Conservation (phyloP, 495 filamentous ascomycete species). For the Penicillium cataractarum region DNA sequence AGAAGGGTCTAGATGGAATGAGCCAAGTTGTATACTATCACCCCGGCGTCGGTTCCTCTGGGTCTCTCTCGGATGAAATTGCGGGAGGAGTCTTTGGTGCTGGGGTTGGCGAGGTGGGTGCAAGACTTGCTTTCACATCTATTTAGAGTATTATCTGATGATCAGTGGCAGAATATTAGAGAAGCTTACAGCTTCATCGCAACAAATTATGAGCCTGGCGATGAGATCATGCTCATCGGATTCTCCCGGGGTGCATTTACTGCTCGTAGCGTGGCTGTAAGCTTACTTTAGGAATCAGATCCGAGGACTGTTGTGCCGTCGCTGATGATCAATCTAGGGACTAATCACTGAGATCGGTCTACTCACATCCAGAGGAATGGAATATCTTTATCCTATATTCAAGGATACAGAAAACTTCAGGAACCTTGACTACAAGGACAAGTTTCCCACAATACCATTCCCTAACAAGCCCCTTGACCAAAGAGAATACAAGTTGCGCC, state of each 20-base stretch:
- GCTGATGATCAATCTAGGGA: conserved; percentile 38
- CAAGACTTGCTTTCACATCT: not conserved
- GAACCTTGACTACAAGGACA: conserved; percentile 55
- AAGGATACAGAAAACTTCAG: conserved; percentile 62
- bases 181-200: conserved; percentile 69
- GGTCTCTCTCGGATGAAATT: conserved; percentile 45
- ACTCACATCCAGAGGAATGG: conserved; percentile 65
- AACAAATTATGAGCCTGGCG: conserved; percentile 66
- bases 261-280: conserved; percentile 57
- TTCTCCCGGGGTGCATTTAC: conserved; percentile 79
- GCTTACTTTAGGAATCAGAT: not conserved
- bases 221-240: conserved; percentile 71
- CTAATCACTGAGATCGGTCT: conserved; percentile 65
- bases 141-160: conserved; percentile 10
- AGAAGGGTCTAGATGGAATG: conserved; percentile 28
- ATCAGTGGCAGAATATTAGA: conserved; percentile 56
- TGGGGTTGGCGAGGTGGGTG: conserved; percentile 48
- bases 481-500: conserved; percentile 34
- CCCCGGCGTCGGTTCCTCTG: conserved; percentile 53
- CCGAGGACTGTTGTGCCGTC: not conserved
- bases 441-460: conserved; percentile 60
- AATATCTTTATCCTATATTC: conserved; percentile 65
- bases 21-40: conserved; percentile 59
- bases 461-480: conserved; percentile 55
- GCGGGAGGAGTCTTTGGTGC: conserved; percentile 55